Base-by-base conservation (phyloP, 176 grass and related monocot species). In the Zizania latifolia region DNA sequence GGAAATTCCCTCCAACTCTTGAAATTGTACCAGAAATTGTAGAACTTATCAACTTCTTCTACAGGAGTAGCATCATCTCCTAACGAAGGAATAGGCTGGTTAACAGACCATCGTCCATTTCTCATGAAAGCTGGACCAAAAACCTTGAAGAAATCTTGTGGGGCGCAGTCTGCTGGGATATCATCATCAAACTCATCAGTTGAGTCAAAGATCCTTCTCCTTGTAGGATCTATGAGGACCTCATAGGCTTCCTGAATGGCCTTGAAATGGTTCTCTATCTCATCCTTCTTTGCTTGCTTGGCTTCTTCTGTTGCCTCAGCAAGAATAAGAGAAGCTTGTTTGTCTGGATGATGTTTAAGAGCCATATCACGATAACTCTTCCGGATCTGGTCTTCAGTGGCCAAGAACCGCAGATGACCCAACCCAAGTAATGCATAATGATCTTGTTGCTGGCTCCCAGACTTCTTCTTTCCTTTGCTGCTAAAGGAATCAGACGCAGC, bases 161-260 rank as follows among this genome's bases (percentile, higher is more conserved):
- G 94, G 15, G 86, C 81, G 79, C 94, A 98, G 30, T 98, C 91
- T 23, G 89, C 86, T 55, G 94, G 94, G 67, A 98, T 85, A 86
- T 98, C 94, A 98, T 98, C 94, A 63, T 98, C 94, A 84, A 98
- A 98, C 54, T 98, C 94, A 73, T 98, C 94, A 8, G 94, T 98
- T 8, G 94, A 98, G 32, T 98, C 94, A 81, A 85, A 98, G 76
- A 94, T 92, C 60, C 94, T 93, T 80, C 94, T 87, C 79, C 90
- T 98, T 17, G 88, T 90, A 62, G 91, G 94, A 65, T 98, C 94
- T 31, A 94, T 94, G 23, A 99, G 83, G 74, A 94, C 84, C 68
- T 99, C 95, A 71, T 99, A 99, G 36, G 95, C 95, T 79, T 94
- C 91, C 56, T 99, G 91, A 51, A 99, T 90, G 55, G 75, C 78